These are phyloP conservation scores for Podaxis sp. DNA, from an alignment of 768 basidiomycete species.

Conservation along the genomic window DNA sequence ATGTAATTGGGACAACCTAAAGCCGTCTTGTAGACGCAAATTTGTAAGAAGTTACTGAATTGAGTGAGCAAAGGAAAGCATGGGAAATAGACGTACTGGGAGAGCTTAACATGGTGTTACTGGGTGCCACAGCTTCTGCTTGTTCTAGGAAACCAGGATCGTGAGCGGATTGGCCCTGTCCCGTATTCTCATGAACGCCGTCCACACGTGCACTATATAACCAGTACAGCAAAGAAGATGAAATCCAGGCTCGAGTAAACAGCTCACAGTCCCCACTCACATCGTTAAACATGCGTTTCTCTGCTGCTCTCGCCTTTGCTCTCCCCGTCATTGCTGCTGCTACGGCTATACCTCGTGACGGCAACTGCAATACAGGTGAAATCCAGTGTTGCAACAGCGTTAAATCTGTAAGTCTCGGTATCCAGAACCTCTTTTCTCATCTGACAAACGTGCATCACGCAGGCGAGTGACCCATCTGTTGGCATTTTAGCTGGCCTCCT, in stretches of 20 bases:
- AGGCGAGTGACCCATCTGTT: not conserved
- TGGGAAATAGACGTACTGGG: too few species aligned
- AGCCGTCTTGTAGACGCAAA: too few species aligned
- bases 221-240: too few species aligned
- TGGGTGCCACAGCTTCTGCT: too few species aligned
- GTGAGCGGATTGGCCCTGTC: too few species aligned
- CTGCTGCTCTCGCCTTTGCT: slow-evolving; percentile 20
- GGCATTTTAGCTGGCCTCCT: slow-evolving; percentile 8
- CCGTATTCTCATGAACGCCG: too few species aligned
- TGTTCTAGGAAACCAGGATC: too few species aligned
- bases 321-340: slow-evolving; percentile 25
- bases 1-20: too few species aligned
- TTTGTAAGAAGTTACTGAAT: too few species aligned
- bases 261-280: not conserved
- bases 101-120: too few species aligned
- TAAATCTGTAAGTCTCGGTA: not conserved
- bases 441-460: not conserved
- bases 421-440: not conserved
- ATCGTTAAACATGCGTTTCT: slow-evolving; percentile 21
- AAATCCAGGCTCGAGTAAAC: slow-evolving; percentile 12
- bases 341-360: slow-evolving; percentile 14
- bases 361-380: slow-evolving; percentile 21
- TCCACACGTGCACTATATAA: too few species aligned
- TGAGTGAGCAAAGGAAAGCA: too few species aligned
- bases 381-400: slow-evolving; percentile 22